Conservation (phyloP, 192 early-diverging fungal genomes). For the Coemansia guatemalensis region DNA sequence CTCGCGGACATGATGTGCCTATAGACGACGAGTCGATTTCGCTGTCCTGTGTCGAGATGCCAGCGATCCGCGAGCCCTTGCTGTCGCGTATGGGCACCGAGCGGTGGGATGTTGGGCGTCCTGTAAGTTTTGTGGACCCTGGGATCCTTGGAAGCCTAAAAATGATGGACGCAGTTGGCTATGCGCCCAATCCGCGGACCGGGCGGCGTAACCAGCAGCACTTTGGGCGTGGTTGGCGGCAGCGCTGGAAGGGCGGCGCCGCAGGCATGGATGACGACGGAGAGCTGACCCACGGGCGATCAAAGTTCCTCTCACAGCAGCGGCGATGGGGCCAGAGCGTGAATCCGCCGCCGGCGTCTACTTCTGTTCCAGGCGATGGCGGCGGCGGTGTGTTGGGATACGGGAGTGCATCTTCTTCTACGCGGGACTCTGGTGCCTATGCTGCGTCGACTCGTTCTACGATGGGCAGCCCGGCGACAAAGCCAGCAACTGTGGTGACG, state of each 20-base stretch:
- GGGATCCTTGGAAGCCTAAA: conserved; percentile 77
- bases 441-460: neutral
- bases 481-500: conserved; percentile 9
- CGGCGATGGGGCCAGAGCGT: conserved; percentile 30
- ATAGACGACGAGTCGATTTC: conserved; percentile 56
- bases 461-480: conserved; percentile 24
- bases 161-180: conserved; percentile 90
- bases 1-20: conserved; percentile 1
- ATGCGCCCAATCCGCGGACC: conserved; percentile 83
- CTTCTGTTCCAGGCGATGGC: neutral
- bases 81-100: conserved; percentile 76
- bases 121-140: conserved; percentile 70
- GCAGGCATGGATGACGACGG: conserved; percentile 21
- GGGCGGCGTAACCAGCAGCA: conserved; percentile 74
- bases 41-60: conserved; percentile 77
- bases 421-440: neutral
- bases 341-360: neutral
- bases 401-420: neutral
- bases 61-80: conserved; percentile 72
- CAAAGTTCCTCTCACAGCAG: conserved; percentile 49
- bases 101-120: conserved; percentile 72
- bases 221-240: conserved; percentile 32
- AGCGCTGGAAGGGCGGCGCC: conserved; percentile 26
- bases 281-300: conserved; percentile 45
- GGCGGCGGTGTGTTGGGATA: neutral